Conservation (phyloP, 495 filamentous ascomycete species). For the Bacidia rubella region DNA sequence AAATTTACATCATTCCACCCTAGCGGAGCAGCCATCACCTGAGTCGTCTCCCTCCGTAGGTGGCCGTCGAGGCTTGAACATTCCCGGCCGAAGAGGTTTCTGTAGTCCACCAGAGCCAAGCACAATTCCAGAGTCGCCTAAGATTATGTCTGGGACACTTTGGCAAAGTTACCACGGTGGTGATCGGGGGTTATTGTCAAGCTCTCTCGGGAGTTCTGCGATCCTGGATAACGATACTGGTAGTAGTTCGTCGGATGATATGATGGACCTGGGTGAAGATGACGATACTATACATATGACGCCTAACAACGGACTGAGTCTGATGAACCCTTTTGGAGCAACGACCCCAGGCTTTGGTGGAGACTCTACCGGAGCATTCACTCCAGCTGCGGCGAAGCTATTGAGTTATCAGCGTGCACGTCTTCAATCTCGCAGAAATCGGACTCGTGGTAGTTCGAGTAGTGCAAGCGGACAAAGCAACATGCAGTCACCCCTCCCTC, state of each 20-base stretch:
- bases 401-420: constrained; percentile 63
- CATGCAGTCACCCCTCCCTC: constrained; percentile 50
- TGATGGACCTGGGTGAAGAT: constrained; percentile 65
- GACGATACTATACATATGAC: constrained; percentile 65
- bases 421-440: constrained; percentile 38
- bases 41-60: constrained; percentile 84
- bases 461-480: constrained; percentile 57
- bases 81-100: constrained; percentile 47
- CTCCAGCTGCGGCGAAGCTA: constrained; percentile 55
- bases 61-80: constrained; percentile 64
- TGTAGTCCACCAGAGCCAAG: constrained; percentile 19
- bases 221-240: constrained; percentile 71
- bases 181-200: constrained; percentile 65
- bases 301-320: constrained; percentile 39
- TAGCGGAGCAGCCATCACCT: constrained; percentile 70
- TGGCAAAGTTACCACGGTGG: constrained; percentile 35
- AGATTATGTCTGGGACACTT: constrained; percentile 26
- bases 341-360: constrained; percentile 35
- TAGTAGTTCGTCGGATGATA: constrained; percentile 58
- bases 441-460: constrained; percentile 41
- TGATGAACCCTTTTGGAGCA: constrained; percentile 33
- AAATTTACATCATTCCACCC: constrained; percentile 87
- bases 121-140: constrained; percentile 33
- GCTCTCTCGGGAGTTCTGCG: constrained; percentile 71
- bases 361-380: constrained; percentile 48